phyloP scores from a whole-genome alignment of 192 early-diverging fungal genomes.

The Martensiomyces pterosporus region DNA sequence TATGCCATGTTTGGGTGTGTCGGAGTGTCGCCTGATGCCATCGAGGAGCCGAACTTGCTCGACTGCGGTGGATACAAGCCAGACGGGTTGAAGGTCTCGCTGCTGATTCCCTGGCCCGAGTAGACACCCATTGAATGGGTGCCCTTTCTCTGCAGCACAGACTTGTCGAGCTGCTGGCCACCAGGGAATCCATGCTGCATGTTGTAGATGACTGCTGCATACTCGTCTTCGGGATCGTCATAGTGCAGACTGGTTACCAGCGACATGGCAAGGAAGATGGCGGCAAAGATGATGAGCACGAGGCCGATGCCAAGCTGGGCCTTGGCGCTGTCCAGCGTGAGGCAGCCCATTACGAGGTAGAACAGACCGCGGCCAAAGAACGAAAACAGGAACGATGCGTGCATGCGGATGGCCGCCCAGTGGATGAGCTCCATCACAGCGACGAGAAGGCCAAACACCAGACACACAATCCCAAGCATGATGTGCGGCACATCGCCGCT shows the following conservation, averaged over 20 bases:
- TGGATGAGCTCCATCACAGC: conserved; percentile 25
- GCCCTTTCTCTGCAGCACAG: not conserved
- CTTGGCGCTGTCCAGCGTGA: conserved; percentile 12
- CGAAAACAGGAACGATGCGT: conserved; percentile 37
- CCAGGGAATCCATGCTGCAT: conserved; percentile 25
- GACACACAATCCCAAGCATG: conserved; percentile 33
- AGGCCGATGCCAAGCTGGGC: conserved; percentile 30
- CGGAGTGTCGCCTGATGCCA: too few relatives aligned
- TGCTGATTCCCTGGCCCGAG: conserved; percentile 18
- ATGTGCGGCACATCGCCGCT: conserved; percentile 35
- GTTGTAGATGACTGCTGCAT: conserved; percentile 24
- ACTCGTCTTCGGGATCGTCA: conserved; percentile 41
- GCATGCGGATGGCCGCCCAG: conserved; percentile 33
- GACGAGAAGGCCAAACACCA: conserved; percentile 18
- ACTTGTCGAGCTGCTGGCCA: conserved; percentile 6
- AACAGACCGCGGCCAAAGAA: conserved; percentile 41
- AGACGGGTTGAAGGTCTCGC: conserved; percentile 17
- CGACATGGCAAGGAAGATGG: conserved; percentile 13
- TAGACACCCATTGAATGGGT: conserved; percentile 13
- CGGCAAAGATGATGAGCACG: conserved; percentile 10
- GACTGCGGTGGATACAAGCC: conserved; percentile 1
- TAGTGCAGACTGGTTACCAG: conserved; percentile 9
- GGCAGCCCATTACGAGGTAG: conserved; percentile 26
- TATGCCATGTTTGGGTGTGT: too few relatives aligned
- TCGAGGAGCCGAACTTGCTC: not conserved